Evolutionary conservation across 306 rosid species (phyloP).

Genomic region (Elaeagnus macrophylla): DNA sequence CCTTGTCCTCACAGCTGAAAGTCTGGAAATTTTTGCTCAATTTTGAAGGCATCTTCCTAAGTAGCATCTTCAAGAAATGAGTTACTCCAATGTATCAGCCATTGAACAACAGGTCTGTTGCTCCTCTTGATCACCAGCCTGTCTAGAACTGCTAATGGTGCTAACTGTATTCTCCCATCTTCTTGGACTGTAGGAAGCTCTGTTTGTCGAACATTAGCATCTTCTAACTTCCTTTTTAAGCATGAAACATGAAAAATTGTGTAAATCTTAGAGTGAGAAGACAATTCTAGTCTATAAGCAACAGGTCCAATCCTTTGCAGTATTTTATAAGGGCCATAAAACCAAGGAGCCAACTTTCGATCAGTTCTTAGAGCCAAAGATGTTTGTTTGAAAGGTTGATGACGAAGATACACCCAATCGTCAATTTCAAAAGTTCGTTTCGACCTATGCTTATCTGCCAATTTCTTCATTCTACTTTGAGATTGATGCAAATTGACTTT

Average conservation of each 20-base stretch:
- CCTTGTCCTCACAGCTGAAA: not conserved
- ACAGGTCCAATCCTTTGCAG: not conserved
- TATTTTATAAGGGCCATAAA: not conserved
- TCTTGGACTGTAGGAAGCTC: too few species aligned
- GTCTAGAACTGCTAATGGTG: not conserved
- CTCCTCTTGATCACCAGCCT: not conserved
- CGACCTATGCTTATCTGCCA: not conserved
- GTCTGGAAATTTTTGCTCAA: not conserved
- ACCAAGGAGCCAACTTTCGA: not conserved
- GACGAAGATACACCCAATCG: not conserved
- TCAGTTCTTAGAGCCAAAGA: not conserved
- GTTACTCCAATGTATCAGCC: not conserved
- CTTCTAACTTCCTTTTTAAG: not conserved
- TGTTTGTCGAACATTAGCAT: too few species aligned
- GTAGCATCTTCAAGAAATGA: not conserved
- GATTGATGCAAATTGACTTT: not conserved
- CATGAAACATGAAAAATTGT: constrained; percentile 2
- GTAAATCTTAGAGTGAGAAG: not conserved
- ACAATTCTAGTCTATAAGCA: not conserved
- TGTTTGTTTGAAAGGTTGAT: not conserved
- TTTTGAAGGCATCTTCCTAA: not conserved
- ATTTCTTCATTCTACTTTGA: not conserved
- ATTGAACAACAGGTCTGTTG: not conserved
- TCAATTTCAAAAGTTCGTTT: not conserved
- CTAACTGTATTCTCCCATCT: too few species aligned